phyloP scores from a whole-genome alignment of 306 rosid species.

The Cucumis hystrix region DNA sequence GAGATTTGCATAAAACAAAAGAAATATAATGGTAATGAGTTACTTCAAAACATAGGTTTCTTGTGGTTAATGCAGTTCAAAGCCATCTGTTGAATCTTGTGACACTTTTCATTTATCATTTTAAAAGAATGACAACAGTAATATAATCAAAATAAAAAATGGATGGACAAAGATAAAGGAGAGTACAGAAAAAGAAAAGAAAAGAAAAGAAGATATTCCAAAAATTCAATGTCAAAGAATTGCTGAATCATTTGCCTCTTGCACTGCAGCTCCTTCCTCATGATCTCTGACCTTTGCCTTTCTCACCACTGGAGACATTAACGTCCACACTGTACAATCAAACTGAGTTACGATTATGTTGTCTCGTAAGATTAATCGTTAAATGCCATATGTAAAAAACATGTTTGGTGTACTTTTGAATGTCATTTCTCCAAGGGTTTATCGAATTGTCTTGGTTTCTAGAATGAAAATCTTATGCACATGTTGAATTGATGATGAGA shows the following conservation, averaged over 20 bases:
- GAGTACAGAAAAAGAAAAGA: neutral
- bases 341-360: neutral
- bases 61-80: neutral
- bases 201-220: neutral
- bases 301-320: conserved; percentile 58
- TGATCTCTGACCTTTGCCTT: conserved; percentile 28
- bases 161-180: neutral
- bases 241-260: conserved; percentile 21
- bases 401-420: too few species aligned
- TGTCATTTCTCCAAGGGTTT: too few species aligned
- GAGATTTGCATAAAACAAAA: neutral
- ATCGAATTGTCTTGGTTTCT: neutral
- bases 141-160: neutral
- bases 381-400: too few species aligned
- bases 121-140: neutral
- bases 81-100: neutral
- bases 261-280: conserved; percentile 18
- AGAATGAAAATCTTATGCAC: neutral
- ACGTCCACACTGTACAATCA: conserved; percentile 55
- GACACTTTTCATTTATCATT: neutral
- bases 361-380: neutral
- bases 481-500: too few species aligned
- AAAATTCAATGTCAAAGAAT: conserved; percentile 21
- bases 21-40: too few species aligned
- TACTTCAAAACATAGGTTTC: neutral